phyloP scores from a whole-genome alignment of 495 filamentous ascomycete genomes.

The Penicillium odoratum region DNA sequence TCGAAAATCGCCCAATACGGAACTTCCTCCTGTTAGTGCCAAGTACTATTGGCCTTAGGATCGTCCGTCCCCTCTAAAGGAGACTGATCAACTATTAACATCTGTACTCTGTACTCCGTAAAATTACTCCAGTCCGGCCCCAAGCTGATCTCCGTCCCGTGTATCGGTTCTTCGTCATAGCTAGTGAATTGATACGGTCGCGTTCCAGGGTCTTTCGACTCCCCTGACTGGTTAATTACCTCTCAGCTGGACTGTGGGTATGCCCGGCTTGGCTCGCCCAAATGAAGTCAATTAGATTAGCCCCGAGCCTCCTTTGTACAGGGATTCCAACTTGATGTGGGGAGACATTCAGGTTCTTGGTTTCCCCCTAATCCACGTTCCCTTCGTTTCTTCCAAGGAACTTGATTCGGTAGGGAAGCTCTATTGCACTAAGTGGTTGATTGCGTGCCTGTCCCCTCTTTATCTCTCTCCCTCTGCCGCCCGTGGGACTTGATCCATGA shows the following conservation, averaged over 20 bases:
- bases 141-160: constrained; percentile 22
- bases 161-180: constrained; percentile 19
- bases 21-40: constrained; percentile 14
- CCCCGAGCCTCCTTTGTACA: constrained; percentile 29
- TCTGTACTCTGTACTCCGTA: not conserved
- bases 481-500: constrained; percentile 16
- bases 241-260: constrained; percentile 15
- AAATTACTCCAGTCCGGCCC: constrained; percentile 12
- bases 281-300: not conserved
- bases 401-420: constrained; percentile 14
- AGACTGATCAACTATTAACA: not conserved
- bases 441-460: not conserved
- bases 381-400: constrained; percentile 16
- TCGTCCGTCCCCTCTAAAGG: not conserved
- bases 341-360: constrained; percentile 26
- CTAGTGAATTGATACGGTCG: constrained; percentile 28
- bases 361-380: constrained; percentile 16
- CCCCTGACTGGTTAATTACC: constrained; percentile 30
- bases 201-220: constrained; percentile 29
- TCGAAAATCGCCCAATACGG: constrained; percentile 24
- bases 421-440: not conserved
- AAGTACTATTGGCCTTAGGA: not conserved
- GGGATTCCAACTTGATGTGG: constrained; percentile 28
- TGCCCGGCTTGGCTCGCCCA: constrained; percentile 5
- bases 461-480: constrained; percentile 11